Percentiles rank a stretch among this genome's conserved stretches.
These are phyloP conservation scores for Penicillium maclennaniae DNA, from an alignment of 495 filamentous ascomycete genomes.

Conservation along the genomic window DNA sequence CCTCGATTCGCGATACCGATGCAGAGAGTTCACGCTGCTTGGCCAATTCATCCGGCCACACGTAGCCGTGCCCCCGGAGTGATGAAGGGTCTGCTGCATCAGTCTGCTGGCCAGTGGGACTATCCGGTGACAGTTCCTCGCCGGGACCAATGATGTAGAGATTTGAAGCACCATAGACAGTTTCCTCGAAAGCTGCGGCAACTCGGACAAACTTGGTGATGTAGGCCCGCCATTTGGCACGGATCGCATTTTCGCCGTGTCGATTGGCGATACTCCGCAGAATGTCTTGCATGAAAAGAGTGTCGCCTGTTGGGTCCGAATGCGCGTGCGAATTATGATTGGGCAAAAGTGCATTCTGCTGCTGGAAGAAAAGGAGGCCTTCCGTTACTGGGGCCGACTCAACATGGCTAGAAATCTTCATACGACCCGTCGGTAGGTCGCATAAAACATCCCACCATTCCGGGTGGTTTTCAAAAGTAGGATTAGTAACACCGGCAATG, in stretches of 20 bases:
- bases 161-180: conserved; percentile 84
- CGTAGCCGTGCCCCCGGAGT: conserved; percentile 82
- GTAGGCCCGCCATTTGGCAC: conserved; percentile 87
- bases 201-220: conserved; percentile 86
- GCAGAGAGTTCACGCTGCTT: conserved; percentile 82
- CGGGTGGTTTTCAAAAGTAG: conserved; percentile 86
- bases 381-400: conserved; percentile 74
- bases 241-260: conserved; percentile 84
- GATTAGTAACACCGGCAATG: conserved; percentile 97
- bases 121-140: conserved; percentile 46
- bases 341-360: conserved; percentile 61
- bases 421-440: conserved; percentile 84
- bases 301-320: conserved; percentile 79
- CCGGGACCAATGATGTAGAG: conserved; percentile 77
- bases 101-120: conserved; percentile 40
- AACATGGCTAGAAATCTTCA: conserved; percentile 86
- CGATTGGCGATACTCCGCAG: conserved; percentile 76
- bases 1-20: conserved; percentile 88
- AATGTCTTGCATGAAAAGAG: conserved; percentile 83
- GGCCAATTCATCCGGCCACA: conserved; percentile 81
- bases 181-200: conserved; percentile 90
- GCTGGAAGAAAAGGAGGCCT: conserved; percentile 78
- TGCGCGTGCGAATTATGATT: conserved; percentile 40
- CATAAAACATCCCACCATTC: conserved; percentile 99
- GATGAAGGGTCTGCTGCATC: conserved; percentile 54